phyloP scores from a whole-genome alignment of 805 yeast species.

The Candida silvatica region DNA sequence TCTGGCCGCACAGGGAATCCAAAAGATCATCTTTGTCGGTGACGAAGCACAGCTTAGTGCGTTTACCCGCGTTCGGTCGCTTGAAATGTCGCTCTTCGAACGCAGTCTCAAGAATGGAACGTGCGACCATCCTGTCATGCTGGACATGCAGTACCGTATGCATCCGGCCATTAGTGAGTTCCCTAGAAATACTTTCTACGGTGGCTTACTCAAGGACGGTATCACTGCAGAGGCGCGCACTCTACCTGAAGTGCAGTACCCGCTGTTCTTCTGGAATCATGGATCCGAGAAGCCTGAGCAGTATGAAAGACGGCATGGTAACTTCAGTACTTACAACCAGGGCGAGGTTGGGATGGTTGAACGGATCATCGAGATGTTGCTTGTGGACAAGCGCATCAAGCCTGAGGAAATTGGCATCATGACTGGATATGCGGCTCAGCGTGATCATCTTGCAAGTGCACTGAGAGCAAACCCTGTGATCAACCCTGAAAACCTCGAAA shows the following conservation, averaged over 20 bases:
- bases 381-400: conserved; percentile 43
- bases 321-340: conserved; percentile 45
- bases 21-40: conserved; percentile 65
- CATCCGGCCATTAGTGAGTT: conserved; percentile 83
- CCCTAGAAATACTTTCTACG: conserved; percentile 76
- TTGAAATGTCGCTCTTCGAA: conserved; percentile 63
- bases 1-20: conserved; percentile 57
- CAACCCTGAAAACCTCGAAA: conserved; percentile 42
- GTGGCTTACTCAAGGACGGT: conserved; percentile 64
- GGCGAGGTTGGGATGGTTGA: conserved; percentile 44
- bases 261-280: conserved; percentile 56
- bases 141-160: conserved; percentile 90
- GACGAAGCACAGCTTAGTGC: conserved; percentile 71
- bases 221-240: conserved; percentile 42
- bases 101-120: conserved; percentile 56
- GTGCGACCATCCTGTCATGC: conserved; percentile 53
- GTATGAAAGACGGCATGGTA: neutral
- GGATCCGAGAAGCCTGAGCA: conserved; percentile 38
- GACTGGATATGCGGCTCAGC: conserved; percentile 72
- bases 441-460: conserved; percentile 48
- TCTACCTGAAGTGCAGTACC: conserved; percentile 39
- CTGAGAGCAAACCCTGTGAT: conserved; percentile 43
- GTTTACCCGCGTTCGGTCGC: conserved; percentile 58
- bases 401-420: conserved; percentile 52
- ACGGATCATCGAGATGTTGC: conserved; percentile 39